Evolutionary conservation across 495 filamentous ascomycete genomes (phyloP).

Genomic region (Tuber borchii): DNA sequence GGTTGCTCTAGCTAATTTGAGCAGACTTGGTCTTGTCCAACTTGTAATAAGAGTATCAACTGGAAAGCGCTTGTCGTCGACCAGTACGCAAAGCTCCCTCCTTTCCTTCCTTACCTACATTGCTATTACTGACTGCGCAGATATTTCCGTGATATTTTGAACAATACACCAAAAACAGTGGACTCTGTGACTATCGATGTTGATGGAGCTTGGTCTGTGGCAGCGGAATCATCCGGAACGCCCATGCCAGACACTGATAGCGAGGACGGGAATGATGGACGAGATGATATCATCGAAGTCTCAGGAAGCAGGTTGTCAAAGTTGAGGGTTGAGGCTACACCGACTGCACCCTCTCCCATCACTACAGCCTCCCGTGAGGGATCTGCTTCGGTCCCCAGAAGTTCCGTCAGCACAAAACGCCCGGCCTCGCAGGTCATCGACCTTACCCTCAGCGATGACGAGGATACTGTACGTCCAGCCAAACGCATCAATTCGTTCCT

Average conservation of each 20-base stretch:
- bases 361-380: slow-evolving; percentile 49
- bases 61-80: slow-evolving; percentile 81
- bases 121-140: slow-evolving; percentile 46
- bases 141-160: slow-evolving; percentile 83
- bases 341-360: slow-evolving; percentile 41
- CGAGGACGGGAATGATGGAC: slow-evolving; percentile 60
- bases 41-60: slow-evolving; percentile 74
- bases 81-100: slow-evolving; percentile 53
- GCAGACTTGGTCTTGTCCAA: slow-evolving; percentile 78
- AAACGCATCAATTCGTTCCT: slow-evolving; percentile 50
- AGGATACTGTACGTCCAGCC: slow-evolving; percentile 53
- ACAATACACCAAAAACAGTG: slow-evolving; percentile 57
- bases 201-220: slow-evolving; percentile 66
- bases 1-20: slow-evolving; percentile 7
- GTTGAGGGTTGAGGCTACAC: slow-evolving; percentile 24
- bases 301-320: slow-evolving; percentile 42
- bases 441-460: slow-evolving; percentile 67
- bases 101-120: slow-evolving; percentile 2
- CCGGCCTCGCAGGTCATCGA: slow-evolving; percentile 64
- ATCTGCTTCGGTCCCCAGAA: slow-evolving; percentile 19
- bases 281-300: slow-evolving; percentile 59
- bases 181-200: slow-evolving; percentile 90
- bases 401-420: slow-evolving; percentile 53
- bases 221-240: slow-evolving; percentile 42
- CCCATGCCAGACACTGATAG: slow-evolving; percentile 43